Percentiles rank a stretch among this genome's conserved stretches.
Evolutionary conservation across 345 rosid species (phyloP).

Genomic region (Draba incana): DNA sequence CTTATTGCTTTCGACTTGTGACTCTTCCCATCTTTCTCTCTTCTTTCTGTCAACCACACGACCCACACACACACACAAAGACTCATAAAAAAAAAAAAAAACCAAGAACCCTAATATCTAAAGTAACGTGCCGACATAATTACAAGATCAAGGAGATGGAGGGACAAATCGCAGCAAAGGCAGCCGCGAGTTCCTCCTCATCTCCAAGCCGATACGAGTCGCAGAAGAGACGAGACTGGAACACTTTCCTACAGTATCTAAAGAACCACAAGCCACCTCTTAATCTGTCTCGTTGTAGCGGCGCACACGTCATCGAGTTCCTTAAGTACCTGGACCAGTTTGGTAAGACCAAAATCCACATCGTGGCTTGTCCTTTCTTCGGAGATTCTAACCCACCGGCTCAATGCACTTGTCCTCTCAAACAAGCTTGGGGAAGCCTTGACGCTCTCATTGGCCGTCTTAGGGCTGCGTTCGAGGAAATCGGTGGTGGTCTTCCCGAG

Average conservation of each 20-base stretch:
- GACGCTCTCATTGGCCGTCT: slow-evolving; percentile 97
- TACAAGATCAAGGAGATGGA: slow-evolving; percentile 29
- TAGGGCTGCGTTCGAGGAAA: slow-evolving; percentile 92
- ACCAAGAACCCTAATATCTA: slow-evolving; percentile 26
- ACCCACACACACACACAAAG: neutral
- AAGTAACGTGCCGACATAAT: slow-evolving; percentile 2
- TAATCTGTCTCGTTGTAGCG: slow-evolving; percentile 71
- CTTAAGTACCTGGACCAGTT: slow-evolving; percentile 53
- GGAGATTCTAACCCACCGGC: slow-evolving; percentile 89
- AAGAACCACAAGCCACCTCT: slow-evolving; percentile 57
- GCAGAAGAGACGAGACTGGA: slow-evolving; percentile 73
- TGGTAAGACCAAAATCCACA: slow-evolving; percentile 48
- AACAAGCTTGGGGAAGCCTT: slow-evolving; percentile 98
- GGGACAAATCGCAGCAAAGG: slow-evolving; percentile 23
- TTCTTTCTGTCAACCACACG: slow-evolving; percentile 10
- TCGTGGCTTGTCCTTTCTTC: slow-evolving; percentile 65
- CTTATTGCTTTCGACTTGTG: slow-evolving; percentile 32
- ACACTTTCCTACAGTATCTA: slow-evolving; percentile 44
- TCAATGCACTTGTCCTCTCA: slow-evolving; percentile 89
- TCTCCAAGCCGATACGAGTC: slow-evolving; percentile 69
- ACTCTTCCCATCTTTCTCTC: slow-evolving; percentile 3
- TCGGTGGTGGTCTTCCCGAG: slow-evolving; percentile 79
- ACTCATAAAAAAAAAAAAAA: neutral
- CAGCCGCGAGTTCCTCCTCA: slow-evolving; percentile 30
- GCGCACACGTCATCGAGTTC: slow-evolving; percentile 88